A percentile compares a stretch with the other conserved stretches of the same genome.
Conservation (phyloP, 2,329 filamentous ascomycete genomes). For the Aureobasidium mangrovei region DNA sequence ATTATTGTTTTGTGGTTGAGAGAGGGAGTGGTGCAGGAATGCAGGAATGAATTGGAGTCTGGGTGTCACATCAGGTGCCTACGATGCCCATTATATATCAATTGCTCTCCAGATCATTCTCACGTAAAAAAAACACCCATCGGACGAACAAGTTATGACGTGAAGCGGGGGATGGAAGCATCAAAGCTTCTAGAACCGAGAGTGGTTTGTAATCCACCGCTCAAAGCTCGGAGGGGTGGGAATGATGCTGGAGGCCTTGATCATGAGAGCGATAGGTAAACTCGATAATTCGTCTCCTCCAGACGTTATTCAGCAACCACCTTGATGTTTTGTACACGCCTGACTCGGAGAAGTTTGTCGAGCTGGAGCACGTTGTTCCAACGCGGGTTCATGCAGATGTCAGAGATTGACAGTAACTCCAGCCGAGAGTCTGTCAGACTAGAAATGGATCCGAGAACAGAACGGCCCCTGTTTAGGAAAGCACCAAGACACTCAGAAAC, state of each 20-base stretch:
- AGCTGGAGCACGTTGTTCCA: neutral
- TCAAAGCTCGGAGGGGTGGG: conserved; percentile 3
- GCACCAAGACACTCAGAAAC: too few species aligned
- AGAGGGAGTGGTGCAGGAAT: neutral
- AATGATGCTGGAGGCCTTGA: neutral
- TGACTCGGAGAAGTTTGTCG: neutral
- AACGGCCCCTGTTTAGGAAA: too few species aligned
- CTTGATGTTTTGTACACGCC: neutral
- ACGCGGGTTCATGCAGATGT: too few species aligned
- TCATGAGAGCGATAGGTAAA: neutral
- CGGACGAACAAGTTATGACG: conserved; percentile 6
- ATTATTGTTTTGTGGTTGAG: neutral
- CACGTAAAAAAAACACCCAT: conserved; percentile 1
- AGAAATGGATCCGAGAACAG: too few species aligned
- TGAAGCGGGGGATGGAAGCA: conserved; percentile 7
- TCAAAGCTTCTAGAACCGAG: conserved; percentile 11
- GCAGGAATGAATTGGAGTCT: neutral
- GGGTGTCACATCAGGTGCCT: neutral
- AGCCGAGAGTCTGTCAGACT: too few species aligned
- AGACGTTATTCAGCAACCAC: neutral
- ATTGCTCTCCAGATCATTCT: neutral
- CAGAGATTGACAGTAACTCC: too few species aligned
- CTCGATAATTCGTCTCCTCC: neutral
- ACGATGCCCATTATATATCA: conserved; percentile 1
- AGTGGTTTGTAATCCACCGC: conserved; percentile 11